These are phyloP conservation scores for Chlorella variabilis DNA, from an alignment of 163 green algal genomes.

Conservation along the genomic window DNA sequence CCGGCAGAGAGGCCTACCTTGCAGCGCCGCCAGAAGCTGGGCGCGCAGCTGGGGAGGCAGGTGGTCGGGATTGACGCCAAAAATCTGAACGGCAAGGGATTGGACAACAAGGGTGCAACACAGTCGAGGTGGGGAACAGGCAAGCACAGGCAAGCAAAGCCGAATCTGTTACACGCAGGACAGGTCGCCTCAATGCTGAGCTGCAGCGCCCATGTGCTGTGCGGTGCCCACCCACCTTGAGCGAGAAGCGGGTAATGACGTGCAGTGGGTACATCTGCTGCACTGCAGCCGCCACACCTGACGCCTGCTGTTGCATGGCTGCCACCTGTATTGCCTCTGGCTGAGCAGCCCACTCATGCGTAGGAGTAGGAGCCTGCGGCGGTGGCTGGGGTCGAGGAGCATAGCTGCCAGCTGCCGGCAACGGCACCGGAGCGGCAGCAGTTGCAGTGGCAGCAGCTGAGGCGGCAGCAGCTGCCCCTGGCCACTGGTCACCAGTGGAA, in stretches of 20 bases:
- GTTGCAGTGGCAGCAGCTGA: no score
- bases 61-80: background rate
- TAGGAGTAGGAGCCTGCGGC: background rate
- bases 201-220: no score
- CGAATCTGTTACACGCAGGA: no score
- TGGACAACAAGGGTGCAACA: background rate
- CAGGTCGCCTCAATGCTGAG: no score
- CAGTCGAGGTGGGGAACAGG: background rate
- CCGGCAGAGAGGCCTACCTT: no score
- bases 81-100: background rate
- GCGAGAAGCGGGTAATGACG: constrained; percentile 15
- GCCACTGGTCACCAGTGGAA: no score
- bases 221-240: constrained; percentile 2
- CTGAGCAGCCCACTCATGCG: background rate
- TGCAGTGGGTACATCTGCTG: background rate
- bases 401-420: background rate
- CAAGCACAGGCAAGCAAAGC: no score
- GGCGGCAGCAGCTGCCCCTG: no score
- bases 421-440: background rate
- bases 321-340: background rate
- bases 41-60: constrained; percentile 1
- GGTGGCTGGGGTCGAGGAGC: background rate
- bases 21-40: constrained; percentile 5
- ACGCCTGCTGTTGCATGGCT: background rate
- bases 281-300: background rate